Evolutionary conservation across 495 filamentous ascomycete species (phyloP), one percentile per base, ranked within the genome.

Genomic region (Evernia prunastri): DNA sequence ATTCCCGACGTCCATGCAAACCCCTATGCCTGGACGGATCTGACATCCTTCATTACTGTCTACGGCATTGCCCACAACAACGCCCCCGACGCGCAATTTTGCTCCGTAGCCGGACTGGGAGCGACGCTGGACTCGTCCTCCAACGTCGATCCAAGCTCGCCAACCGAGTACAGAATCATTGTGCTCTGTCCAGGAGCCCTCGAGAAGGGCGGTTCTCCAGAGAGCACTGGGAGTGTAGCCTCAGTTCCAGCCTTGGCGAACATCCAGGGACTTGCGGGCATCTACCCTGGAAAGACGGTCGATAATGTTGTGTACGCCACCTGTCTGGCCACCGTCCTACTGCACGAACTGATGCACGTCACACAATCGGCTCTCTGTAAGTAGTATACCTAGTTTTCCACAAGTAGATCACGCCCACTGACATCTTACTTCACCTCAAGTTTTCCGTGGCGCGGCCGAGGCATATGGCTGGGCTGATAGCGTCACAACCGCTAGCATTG

Each of bases 41-140:
- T 47, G 6, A 47, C 43, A 23, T 47, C 43, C 43, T 47, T 47
- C 43, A 47, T 47, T 47, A 47, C 43, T 47, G 43, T 47, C n/a
- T 47, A 7, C n/a, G 43, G 43, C 43, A 3, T 47, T 47, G n/a
- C 3, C n/a, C 20, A 47, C 43, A 47, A 47, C 43, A 23, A 23
- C 20, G 43, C 43, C 43, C 20, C 43, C 5, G 7, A 47, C n/a
- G 43, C 43, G 43, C 4, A 47, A 3, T 47, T 47, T 8, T 47
- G 43, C 20, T 23, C 20, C 43, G n/a, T 47, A 47, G 18, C 43
- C 18, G 43, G 43, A 6, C 43, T 47, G n/a, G 43, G 43, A 47
- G n/a, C n/a, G 43, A 47, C 43, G 43, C 43, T 47, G 43, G 20
- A 47, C 43, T 47, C 43, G 18, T 47, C 43, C 43, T 23, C n/a